phyloP scores from a whole-genome alignment of 805 yeast genomes.

The Candida namnaoensis region DNA sequence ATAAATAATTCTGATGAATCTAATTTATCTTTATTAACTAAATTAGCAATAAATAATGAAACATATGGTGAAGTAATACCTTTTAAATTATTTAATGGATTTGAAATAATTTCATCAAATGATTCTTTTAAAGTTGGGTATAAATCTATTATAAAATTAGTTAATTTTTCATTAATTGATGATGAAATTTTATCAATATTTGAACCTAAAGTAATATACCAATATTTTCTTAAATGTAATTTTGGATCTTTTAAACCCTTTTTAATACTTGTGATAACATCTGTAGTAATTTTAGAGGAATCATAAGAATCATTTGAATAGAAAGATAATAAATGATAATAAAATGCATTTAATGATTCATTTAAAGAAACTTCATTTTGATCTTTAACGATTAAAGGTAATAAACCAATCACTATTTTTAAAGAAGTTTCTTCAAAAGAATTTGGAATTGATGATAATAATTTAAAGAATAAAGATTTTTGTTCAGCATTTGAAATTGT shows the following conservation, averaged over 20 bases:
- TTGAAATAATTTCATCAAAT: conserved; percentile 33
- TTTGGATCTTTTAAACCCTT: conserved; percentile 64
- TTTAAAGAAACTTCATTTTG: conserved; percentile 59
- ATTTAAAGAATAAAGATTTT: conserved; percentile 41
- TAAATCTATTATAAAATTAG: conserved; percentile 10
- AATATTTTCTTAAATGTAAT: conserved; percentile 49
- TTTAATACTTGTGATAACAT: conserved; percentile 24
- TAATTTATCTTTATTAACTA: conserved; percentile 17
- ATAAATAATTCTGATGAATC: conserved; percentile 18
- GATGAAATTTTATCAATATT: conserved; percentile 9
- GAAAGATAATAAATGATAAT: conserved; percentile 30
- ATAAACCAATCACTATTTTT: conserved; percentile 32
- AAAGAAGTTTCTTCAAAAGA: conserved; percentile 21
- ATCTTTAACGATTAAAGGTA: conserved; percentile 59
- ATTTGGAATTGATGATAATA: conserved; percentile 27
- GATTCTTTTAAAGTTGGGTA: conserved; percentile 20
- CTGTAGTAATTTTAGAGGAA: conserved; percentile 13
- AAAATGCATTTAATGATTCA: conserved; percentile 39
- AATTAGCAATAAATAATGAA: conserved; percentile 19
- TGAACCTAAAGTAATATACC: conserved; percentile 50
- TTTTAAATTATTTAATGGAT: conserved; percentile 40
- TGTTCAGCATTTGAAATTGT: conserved; percentile 55
- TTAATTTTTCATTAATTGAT: conserved; percentile 2
- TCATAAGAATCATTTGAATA: conserved; percentile 12
- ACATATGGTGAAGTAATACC: conserved; percentile 47